These are phyloP conservation scores for Fonsecaea erecta DNA, from an alignment of 2,329 filamentous ascomycete genomes.

Conservation along the genomic window DNA sequence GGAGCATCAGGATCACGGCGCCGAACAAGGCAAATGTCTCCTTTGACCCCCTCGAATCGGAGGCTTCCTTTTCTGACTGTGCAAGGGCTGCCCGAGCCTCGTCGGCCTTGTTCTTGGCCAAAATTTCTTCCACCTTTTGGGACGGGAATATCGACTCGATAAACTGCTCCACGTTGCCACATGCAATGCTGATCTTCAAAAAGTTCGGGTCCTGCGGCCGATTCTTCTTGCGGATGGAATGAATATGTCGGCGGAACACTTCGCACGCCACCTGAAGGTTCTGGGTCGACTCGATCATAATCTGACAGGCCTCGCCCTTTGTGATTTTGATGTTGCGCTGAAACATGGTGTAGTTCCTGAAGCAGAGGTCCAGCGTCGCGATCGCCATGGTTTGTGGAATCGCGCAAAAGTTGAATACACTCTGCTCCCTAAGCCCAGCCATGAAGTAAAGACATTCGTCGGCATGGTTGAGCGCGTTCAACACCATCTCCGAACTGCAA, in stretches of 20 bases:
- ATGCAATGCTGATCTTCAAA: constrained; percentile 86
- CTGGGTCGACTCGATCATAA: constrained; percentile 93
- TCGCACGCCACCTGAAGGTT: constrained; percentile 82
- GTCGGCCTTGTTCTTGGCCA: constrained; percentile 57
- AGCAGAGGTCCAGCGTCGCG: constrained; percentile 87
- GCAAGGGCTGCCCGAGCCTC: constrained; percentile 12
- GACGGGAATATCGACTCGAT: constrained; percentile 91
- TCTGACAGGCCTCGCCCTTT: constrained; percentile 86
- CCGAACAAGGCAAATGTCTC: constrained; percentile 67
- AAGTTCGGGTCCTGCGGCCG: constrained; percentile 91
- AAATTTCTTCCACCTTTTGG: constrained; percentile 66
- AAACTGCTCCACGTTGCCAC: constrained; percentile 70
- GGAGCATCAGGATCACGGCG: constrained; percentile 70
- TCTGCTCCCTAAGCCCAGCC: constrained; percentile 91
- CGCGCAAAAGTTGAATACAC: constrained; percentile 97
- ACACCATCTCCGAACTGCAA: constrained; percentile 90
- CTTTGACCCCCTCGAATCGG: constrained; percentile 54
- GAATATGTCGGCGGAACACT: constrained; percentile 76
- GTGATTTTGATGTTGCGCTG: constrained; percentile 92
- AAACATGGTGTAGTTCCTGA: constrained; percentile 87
- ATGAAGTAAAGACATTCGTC: constrained; percentile 99
- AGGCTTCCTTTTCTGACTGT: constrained; percentile 55
- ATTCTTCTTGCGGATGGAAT: constrained; percentile 90
- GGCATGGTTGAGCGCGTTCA: constrained; percentile 82
- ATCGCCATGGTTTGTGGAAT: constrained; percentile 98